A percentile compares a stretch with the other conserved stretches of the same genome.
These are phyloP conservation scores for Boletus pseudo-olivaceus DNA, from an alignment of 768 basidiomycete genomes.

Conservation along the genomic window DNA sequence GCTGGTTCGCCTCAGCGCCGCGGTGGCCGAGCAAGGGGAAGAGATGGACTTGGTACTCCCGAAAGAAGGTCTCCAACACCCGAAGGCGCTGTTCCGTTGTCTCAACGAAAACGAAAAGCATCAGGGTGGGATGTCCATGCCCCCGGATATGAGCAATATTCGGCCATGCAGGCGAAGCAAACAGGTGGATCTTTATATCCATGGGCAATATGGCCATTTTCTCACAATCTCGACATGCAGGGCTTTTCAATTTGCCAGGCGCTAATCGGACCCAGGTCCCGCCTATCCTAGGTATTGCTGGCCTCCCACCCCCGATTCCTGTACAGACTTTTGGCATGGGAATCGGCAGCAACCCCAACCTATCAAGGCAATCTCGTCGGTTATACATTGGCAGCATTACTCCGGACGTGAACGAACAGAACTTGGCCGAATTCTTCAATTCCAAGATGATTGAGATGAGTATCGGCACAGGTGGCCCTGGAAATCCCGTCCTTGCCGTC, in stretches of 20 bases:
- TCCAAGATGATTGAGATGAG: slow-evolving; percentile 91
- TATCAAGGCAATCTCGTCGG: slow-evolving; percentile 90
- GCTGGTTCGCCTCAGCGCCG: slow-evolving; percentile 36
- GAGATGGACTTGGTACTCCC: slow-evolving; percentile 57
- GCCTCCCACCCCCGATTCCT: slow-evolving; percentile 78
- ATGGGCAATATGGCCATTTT: background rate
- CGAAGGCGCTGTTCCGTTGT: slow-evolving; percentile 73
- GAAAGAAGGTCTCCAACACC: slow-evolving; percentile 90
- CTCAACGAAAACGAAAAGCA: slow-evolving; percentile 83
- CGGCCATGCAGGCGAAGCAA: slow-evolving; percentile 96
- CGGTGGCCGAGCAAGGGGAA: slow-evolving; percentile 47
- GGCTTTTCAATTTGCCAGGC: slow-evolving; percentile 94
- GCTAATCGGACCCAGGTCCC: slow-evolving; percentile 87
- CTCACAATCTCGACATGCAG: slow-evolving; percentile 38
- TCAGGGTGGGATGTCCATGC: slow-evolving; percentile 97
- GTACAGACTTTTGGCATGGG: slow-evolving; percentile 86
- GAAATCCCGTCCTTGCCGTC: slow-evolving; percentile 88
- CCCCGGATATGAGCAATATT: slow-evolving; percentile 92
- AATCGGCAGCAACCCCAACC: slow-evolving; percentile 80
- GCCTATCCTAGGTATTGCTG: slow-evolving; percentile 77
- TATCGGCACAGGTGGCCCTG: slow-evolving; percentile 78
- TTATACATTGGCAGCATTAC: slow-evolving; percentile 98
- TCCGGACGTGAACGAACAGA: slow-evolving; percentile 89
- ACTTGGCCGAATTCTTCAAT: slow-evolving; percentile 93
- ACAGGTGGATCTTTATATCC: slow-evolving; percentile 57